Percentiles rank a stretch among this genome's conserved stretches.
Conservation (phyloP, 2,329 filamentous ascomycete species). For the Penicillium rolfsii region DNA sequence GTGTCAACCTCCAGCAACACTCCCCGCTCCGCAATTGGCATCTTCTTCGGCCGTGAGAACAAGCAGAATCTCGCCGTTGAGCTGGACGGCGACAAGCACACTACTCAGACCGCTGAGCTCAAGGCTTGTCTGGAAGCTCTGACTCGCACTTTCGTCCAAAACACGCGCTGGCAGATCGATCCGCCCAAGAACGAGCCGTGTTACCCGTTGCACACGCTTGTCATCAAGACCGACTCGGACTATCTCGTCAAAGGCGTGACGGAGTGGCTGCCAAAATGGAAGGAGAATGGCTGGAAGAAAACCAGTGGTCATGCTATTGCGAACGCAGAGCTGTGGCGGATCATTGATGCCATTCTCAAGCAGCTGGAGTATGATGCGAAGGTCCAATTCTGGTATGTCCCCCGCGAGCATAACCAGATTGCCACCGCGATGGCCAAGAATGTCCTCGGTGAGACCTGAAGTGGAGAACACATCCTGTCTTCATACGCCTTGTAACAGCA, state of each 20-base stretch:
- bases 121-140: conserved; percentile 24
- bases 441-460: not conserved
- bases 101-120: conserved; percentile 25
- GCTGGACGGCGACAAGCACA: conserved; percentile 18
- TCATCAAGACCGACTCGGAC: conserved; percentile 41
- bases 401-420: not conserved
- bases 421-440: conserved; percentile 1
- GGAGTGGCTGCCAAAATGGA: conserved; percentile 38
- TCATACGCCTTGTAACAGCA: no score
- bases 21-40: conserved; percentile 13
- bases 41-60: conserved; percentile 20
- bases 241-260: conserved; percentile 40
- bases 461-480: no score
- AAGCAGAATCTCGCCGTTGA: conserved; percentile 8
- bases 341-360: conserved; percentile 23
- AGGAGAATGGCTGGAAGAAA: conserved; percentile 33
- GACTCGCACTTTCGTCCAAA: not conserved
- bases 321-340: conserved; percentile 28
- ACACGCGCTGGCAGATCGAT: conserved; percentile 2
- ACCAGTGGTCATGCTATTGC: conserved; percentile 28
- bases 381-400: conserved; percentile 15
- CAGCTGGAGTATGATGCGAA: conserved; percentile 22
- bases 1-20: not conserved
- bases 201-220: conserved; percentile 17
- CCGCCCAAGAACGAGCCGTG: not conserved